phyloP scores from a whole-genome alignment of 192 early-diverging fungal genomes.

The Gamsiella multidivaricata region DNA sequence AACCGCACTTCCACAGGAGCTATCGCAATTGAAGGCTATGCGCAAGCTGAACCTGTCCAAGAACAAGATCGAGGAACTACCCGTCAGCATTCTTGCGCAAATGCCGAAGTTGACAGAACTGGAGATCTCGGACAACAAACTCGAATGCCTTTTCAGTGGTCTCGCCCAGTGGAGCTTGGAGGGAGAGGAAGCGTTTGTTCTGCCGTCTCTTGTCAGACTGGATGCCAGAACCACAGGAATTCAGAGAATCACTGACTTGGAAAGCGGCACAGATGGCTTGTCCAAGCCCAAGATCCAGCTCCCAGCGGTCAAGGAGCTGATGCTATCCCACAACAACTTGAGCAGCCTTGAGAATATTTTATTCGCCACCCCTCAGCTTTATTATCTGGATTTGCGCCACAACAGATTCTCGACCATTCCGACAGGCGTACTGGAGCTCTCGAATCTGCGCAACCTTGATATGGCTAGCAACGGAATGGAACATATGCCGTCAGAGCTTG shows the following conservation, averaged over 20 bases:
- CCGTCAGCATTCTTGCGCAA: slow-evolving; percentile 39
- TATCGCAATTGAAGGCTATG: slow-evolving; percentile 42
- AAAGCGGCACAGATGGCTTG: slow-evolving; percentile 13
- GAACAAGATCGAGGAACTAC: slow-evolving; percentile 53
- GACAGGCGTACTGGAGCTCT: slow-evolving; percentile 45
- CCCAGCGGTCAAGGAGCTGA: slow-evolving; percentile 58
- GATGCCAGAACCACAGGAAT: slow-evolving; percentile 45
- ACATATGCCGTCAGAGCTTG: slow-evolving; percentile 56
- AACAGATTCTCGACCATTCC: slow-evolving; percentile 60
- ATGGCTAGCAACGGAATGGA: slow-evolving; percentile 60
- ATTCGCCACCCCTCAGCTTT: slow-evolving; percentile 38
- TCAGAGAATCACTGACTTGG: slow-evolving; percentile 42
- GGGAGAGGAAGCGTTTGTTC: background rate
- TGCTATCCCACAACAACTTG: slow-evolving; percentile 54
- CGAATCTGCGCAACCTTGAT: slow-evolving; percentile 58
- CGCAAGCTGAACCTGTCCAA: slow-evolving; percentile 56
- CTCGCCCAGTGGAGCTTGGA: slow-evolving; percentile 8
- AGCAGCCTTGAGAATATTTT: slow-evolving; percentile 42
- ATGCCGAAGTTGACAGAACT: slow-evolving; percentile 60
- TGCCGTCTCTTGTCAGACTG: slow-evolving; percentile 20
- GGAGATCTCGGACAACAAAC: slow-evolving; percentile 51
- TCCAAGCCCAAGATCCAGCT: slow-evolving; percentile 44
- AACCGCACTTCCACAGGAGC: slow-evolving; percentile 51
- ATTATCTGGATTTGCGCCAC: slow-evolving; percentile 56
- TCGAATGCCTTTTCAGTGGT: slow-evolving; percentile 45